Percentiles rank a stretch among this genome's conserved stretches.
These are phyloP conservation scores for Fusarium praegraminearum DNA, from an alignment of 2,329 filamentous ascomycete genomes.

Conservation along the genomic window DNA sequence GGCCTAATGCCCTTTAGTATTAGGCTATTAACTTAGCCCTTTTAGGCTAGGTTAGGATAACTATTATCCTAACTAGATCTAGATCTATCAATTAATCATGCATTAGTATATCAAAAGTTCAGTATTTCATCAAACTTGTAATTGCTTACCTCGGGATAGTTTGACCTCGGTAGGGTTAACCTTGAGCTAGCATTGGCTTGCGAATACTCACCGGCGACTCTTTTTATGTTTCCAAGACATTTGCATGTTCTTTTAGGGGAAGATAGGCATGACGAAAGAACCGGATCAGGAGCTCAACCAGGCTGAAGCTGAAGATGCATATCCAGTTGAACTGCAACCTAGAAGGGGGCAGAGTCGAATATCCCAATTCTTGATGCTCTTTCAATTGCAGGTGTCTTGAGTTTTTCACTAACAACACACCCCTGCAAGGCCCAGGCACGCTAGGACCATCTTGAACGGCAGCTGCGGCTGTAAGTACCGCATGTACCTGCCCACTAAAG, in stretches of 20 bases:
- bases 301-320: not conserved
- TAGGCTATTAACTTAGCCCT: too few species aligned
- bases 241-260: not conserved
- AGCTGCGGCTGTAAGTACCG: conserved; percentile 48
- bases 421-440: conserved; percentile 3
- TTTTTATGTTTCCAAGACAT: not conserved
- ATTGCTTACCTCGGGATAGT: not conserved
- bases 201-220: not conserved
- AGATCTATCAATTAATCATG: too few species aligned
- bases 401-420: conserved; percentile 14
- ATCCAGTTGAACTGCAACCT: not conserved
- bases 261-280: not conserved
- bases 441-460: conserved; percentile 14
- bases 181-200: not conserved
- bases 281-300: not conserved
- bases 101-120: not conserved
- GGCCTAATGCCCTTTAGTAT: too few species aligned
- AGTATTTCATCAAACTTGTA: not conserved
- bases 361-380: not conserved
- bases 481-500: conserved; percentile 39
- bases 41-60: too few species aligned
- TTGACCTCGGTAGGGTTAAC: not conserved
- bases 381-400: not conserved
- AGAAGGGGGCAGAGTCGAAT: not conserved
- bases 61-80: too few species aligned